Base-by-base conservation (phyloP, 1,284 basidiomycete species). In the Malassezia caprae region DNA sequence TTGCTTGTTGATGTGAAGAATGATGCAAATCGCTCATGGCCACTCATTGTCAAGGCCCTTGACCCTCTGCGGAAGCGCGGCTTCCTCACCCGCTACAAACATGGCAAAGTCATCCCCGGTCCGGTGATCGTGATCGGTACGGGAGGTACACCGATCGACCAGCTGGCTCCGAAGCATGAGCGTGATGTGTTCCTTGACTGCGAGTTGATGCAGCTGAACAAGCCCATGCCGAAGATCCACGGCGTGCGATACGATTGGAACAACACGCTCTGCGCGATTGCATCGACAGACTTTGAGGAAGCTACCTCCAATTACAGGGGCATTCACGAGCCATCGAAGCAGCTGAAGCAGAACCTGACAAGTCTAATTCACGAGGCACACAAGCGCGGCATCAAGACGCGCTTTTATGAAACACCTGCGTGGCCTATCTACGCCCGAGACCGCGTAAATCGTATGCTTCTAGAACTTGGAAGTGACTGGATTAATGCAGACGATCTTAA, bases 1-100 rank as follows among this genome's bases (percentile, higher is more conserved):
- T 53, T 69, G 0, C 62, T 70, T 1, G 51, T 69, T 4, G 67
- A 70, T 26, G 37, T 68, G 35, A 70, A 70, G 61, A 30, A 34
- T 15, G 48, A 63, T 45, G 67, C 63, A 5, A 50, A 57, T 44
- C 51, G 51, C 31, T 66, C 65, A 4, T 62, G 58, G 37, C 54
- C 56, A 11, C 51, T 50, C 15, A 51, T 67, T 10, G 44, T 62
- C 3, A 17, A 42, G 19, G 61, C 58, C 27, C 59, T 70, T 17
- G 58, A 50, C 8, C 68, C 63, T 0, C 32, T 71, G 5, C 53
- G 60, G 3, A 10, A 48, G 21, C 47, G 54, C 11, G 54, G 60
- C 24, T 70, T 58, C 54, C 56, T 71, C 13, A 68, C 62, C 3
- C 17, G 35, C 12, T 60, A 56, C 48, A 48, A 49, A n/a, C 24